Percentiles rank a stretch among this genome's conserved stretches.
Evolutionary conservation across 2,329 filamentous ascomycete species (phyloP).

Genomic region (Nemania abortiva): DNA sequence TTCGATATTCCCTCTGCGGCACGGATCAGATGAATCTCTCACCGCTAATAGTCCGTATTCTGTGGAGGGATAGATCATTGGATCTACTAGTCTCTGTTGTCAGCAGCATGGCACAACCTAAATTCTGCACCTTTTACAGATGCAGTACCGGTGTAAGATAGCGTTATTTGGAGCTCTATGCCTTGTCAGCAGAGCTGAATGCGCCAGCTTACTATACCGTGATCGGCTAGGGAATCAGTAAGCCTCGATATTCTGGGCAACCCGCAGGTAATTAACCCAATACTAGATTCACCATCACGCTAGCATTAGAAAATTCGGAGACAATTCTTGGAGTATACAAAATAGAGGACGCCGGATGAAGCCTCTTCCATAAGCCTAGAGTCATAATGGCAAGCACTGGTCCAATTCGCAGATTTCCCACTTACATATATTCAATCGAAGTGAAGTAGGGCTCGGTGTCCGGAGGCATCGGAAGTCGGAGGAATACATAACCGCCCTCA

Average conservation of each 20-base stretch:
- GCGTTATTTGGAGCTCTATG: background rate
- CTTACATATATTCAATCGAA: constrained; percentile 10
- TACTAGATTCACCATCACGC: background rate
- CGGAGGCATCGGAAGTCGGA: background rate
- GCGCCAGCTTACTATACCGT: background rate
- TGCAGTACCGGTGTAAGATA: background rate
- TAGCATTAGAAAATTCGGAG: background rate
- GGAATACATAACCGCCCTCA: background rate
- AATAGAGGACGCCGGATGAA: background rate
- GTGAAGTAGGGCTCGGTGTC: constrained; percentile 6
- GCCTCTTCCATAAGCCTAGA: background rate
- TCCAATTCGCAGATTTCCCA: background rate
- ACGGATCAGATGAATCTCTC: background rate
- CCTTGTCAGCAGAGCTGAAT: background rate
- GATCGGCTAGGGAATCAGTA: background rate
- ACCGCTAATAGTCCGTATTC: background rate
- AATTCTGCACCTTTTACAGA: background rate
- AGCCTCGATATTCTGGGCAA: background rate
- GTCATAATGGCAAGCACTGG: background rate
- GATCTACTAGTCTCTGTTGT: background rate
- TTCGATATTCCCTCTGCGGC: background rate
- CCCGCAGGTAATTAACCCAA: background rate
- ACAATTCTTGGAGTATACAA: background rate
- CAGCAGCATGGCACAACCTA: background rate
- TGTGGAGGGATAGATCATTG: background rate